phyloP scores from a whole-genome alignment of 192 early-diverging fungal genomes.

The Backusella morwellensis region DNA sequence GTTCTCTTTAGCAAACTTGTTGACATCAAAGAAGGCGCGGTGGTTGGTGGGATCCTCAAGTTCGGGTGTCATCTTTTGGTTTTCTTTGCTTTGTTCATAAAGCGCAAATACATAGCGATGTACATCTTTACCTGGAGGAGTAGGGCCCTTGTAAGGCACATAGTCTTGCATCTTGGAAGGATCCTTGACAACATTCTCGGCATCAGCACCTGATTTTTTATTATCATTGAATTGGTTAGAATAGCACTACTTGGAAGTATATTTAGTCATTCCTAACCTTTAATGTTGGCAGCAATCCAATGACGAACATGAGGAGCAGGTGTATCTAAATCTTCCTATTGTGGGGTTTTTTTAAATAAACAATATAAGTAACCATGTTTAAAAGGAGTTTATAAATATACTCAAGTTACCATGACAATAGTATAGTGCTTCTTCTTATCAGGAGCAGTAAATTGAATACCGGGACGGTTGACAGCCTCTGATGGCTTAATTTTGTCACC shows the following conservation, averaged over 20 bases:
- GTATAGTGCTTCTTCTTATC: background rate
- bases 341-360: background rate
- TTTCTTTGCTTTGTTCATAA: background rate
- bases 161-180: background rate
- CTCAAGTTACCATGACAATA: background rate
- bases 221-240: background rate
- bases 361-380: background rate
- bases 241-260: background rate
- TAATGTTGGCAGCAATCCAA: background rate
- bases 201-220: background rate
- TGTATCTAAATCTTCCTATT: background rate
- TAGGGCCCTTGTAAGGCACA: background rate
- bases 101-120: background rate
- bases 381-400: background rate
- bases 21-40: background rate
- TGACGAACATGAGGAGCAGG: background rate
- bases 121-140: background rate
- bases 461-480: background rate
- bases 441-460: background rate
- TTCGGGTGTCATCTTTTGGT: background rate
- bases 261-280: background rate
- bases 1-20: constrained; percentile 5
- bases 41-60: background rate
- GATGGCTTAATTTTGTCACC: background rate
- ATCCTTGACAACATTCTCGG: background rate